Evolutionary conservation across 805 yeast species (phyloP).

Genomic region (Sugiyamaella qingdaonensis): DNA sequence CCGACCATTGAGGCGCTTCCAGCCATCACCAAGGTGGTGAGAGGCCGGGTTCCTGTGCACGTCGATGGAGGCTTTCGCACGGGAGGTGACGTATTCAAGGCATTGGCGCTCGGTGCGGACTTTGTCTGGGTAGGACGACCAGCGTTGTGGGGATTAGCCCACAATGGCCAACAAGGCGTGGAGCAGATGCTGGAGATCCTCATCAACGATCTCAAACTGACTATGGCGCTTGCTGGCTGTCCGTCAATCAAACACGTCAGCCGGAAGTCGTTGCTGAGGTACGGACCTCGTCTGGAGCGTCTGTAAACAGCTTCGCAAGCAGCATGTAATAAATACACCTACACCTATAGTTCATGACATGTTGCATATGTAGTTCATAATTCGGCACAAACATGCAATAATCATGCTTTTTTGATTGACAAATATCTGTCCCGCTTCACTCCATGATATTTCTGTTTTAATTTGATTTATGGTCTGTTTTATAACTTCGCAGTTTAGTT

Average conservation of each 20-base stretch:
- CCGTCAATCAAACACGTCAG: constrained; percentile 16
- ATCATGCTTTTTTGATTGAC: too few species aligned
- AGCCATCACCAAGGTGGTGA: constrained; percentile 40
- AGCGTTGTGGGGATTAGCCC: constrained; percentile 59
- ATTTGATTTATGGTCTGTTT: too few species aligned
- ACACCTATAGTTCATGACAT: background rate
- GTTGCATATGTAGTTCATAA: background rate
- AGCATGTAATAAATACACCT: background rate
- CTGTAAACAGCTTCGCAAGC: background rate
- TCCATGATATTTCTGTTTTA: too few species aligned
- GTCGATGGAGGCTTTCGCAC: constrained; percentile 67
- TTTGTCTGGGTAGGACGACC: constrained; percentile 66
- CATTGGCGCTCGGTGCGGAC: constrained; percentile 64
- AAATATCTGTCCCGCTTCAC: too few species aligned
- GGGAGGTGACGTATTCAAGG: constrained; percentile 63
- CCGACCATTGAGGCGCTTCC: constrained; percentile 63
- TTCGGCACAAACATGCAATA: too few species aligned
- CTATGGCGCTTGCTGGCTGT: constrained; percentile 26
- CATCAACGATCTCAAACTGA: constrained; percentile 20
- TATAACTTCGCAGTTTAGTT: too few species aligned
- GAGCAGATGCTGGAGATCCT: constrained; percentile 26
- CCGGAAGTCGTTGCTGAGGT: constrained; percentile 13
- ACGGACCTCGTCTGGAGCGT: constrained; percentile 13
- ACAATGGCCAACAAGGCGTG: constrained; percentile 67
- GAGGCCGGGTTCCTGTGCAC: constrained; percentile 51